phyloP scores from a whole-genome alignment of 2,329 filamentous ascomycete species.

The Talaromyces sp. region DNA sequence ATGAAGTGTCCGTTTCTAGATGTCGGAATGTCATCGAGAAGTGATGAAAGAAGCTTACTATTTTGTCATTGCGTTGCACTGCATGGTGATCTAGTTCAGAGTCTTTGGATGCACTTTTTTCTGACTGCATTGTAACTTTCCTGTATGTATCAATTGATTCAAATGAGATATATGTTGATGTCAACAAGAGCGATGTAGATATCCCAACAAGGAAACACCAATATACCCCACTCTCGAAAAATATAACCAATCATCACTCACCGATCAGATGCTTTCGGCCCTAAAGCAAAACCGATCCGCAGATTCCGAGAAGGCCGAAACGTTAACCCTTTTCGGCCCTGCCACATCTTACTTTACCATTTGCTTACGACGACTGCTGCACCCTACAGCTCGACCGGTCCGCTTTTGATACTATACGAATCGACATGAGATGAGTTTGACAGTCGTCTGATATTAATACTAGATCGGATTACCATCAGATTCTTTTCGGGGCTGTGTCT shows the following conservation, averaged over 20 bases:
- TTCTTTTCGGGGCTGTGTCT: background rate
- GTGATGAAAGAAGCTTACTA: constrained; percentile 2
- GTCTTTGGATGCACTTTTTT: background rate
- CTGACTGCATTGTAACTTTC: background rate
- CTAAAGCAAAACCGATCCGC: background rate
- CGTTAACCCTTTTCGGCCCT: constrained; percentile 3
- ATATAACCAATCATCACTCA: background rate
- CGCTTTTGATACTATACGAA: background rate
- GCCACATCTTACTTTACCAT: background rate
- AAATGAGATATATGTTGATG: background rate
- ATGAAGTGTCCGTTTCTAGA: background rate
- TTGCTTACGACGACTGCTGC: background rate
- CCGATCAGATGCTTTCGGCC: constrained; percentile 5
- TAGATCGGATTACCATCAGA: background rate
- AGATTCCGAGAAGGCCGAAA: background rate
- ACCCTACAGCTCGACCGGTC: background rate
- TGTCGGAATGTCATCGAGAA: background rate
- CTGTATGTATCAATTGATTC: background rate
- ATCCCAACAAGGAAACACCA: background rate
- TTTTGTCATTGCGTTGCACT: constrained; percentile 19
- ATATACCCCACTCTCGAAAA: background rate
- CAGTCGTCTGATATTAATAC: background rate
- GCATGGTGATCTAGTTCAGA: background rate
- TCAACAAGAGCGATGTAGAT: background rate
- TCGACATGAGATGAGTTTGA: background rate